Base-by-base conservation (phyloP, 306 rosid genomes). In the Vigna unguiculata region DNA sequence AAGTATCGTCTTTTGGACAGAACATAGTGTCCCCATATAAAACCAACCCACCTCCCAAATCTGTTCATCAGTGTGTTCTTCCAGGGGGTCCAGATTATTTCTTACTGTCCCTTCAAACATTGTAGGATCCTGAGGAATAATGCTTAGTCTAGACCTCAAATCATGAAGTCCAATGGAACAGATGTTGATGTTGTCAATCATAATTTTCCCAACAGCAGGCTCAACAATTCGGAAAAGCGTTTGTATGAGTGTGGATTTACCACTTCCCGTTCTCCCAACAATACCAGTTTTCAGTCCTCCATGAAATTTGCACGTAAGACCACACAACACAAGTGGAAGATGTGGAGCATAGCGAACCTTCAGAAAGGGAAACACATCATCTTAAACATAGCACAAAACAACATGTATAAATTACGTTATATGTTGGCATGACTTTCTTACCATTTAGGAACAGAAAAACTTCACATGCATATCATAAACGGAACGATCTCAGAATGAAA, bases 111-210 rank as follows among this genome's bases (percentile, higher is more conserved):
- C 97, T 83, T 88, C 97, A 75, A 94, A 91, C 98, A 94, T 94
- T 66, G 98, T 94, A 68, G 98, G 97, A 69, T 94, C 97, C 67
- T 91, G 97, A 75, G 98, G 97, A 73, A 94, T 94, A 53, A 94
- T 91, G 83, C 97, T 91, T 25, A 91, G 84, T 86, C 85, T 88
- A 70, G 85, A 88, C 75, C 95, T 78, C 83, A 94, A 78, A 89
- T 94, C 91, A 64, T 90, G 96, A 72, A 94, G 85, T 68, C 98
- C 98, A 19, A 91, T 82, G 2, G 81, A 75, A 9, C 84, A 79
- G 72, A 91, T 90, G 85, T 90, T 71, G 84, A 89, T 80, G 24
- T 74, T 63, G 64, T 91, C 98, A 22, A 94, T 87, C 71, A 82
- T 72, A 43, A 94, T 81, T 76, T 78, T 78, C 43, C 98, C 96